Conservation (phyloP, 164 flowering plant genomes). For the Aristolochia contorta region DNA sequence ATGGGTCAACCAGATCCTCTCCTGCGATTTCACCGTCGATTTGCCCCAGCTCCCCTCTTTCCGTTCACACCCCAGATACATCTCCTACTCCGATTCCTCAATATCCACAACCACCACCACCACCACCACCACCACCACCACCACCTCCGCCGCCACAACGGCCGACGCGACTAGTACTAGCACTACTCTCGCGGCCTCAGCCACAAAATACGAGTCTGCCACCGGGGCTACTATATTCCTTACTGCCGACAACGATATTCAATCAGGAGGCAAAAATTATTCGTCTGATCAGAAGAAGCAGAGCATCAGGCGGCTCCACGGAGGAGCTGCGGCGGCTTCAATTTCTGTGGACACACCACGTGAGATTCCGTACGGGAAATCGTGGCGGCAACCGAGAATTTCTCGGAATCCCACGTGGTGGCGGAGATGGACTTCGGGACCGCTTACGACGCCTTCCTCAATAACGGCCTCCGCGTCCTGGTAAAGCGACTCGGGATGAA, state of each 20-base stretch:
- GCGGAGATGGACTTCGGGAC: slow-evolving; percentile 95
- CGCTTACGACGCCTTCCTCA: slow-evolving; percentile 70
- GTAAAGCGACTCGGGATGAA: slow-evolving; percentile 88
- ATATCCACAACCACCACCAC: slow-evolving; percentile 24
- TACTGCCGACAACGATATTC: slow-evolving; percentile 45
- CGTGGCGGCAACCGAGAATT: slow-evolving; percentile 58
- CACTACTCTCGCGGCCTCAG: too few relatives aligned
- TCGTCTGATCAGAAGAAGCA: slow-evolving; percentile 1
- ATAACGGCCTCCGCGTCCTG: slow-evolving; percentile 34
- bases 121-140: slow-evolving; percentile 10
- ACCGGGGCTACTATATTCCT: slow-evolving; percentile 43
- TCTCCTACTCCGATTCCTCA: slow-evolving; percentile 46
- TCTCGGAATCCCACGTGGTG: slow-evolving; percentile 53
- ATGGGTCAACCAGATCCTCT: slow-evolving; percentile 71
- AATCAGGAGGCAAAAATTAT: too few relatives aligned
- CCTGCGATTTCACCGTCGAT: slow-evolving; percentile 28
- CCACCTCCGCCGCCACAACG: slow-evolving; percentile 8
- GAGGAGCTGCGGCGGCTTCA: not conserved
- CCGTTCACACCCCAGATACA: slow-evolving; percentile 52
- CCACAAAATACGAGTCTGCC: slow-evolving; percentile 45
- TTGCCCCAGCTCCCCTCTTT: slow-evolving; percentile 74
- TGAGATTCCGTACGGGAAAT: slow-evolving; percentile 70
- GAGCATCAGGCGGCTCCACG: too few relatives aligned
- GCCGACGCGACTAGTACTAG: slow-evolving; percentile 4
- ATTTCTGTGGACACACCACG: slow-evolving; percentile 62